phyloP scores from a whole-genome alignment of 345 rosid species.

The Eucalyptus curtisii region DNA sequence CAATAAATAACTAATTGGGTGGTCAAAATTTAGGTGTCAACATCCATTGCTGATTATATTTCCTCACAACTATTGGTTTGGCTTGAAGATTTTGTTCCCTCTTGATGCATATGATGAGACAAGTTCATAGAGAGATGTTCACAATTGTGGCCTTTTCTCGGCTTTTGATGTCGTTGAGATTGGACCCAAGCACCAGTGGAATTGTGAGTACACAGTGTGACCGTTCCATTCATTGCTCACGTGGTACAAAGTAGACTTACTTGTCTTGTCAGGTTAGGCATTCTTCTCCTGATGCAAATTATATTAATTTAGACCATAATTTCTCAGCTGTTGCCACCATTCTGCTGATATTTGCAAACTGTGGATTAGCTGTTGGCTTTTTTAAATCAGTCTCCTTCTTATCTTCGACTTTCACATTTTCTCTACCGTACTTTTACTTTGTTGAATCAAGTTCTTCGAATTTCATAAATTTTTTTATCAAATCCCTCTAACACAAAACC shows the following conservation, averaged over 20 bases:
- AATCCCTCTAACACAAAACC: background rate
- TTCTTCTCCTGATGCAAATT: background rate
- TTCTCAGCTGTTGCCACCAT: background rate
- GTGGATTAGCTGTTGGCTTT: background rate
- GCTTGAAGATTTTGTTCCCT: too few relatives aligned
- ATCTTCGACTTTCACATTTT: background rate
- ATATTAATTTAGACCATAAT: background rate
- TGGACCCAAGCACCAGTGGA: conserved; percentile 85
- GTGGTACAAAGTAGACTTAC: conserved; percentile 82
- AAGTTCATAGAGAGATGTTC: background rate
- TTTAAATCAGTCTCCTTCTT: background rate
- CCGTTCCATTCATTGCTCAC: conserved; percentile 82
- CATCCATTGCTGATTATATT: background rate
- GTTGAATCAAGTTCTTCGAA: background rate
- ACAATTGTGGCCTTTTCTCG: background rate
- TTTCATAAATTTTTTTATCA: background rate
- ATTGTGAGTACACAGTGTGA: conserved; percentile 68
- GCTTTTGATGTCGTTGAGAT: conserved; percentile 35
- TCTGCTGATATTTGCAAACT: background rate
- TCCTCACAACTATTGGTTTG: background rate
- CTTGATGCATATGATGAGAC: background rate
- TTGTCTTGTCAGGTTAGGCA: conserved; percentile 71
- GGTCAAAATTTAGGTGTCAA: rapidly evolving
- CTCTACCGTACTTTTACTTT: background rate
- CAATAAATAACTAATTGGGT: rapidly evolving